Percentiles rank a stretch among this genome's conserved stretches.
These are phyloP conservation scores for Pyricularia sp. DNA, from an alignment of 2,329 filamentous ascomycete species.

Conservation along the genomic window DNA sequence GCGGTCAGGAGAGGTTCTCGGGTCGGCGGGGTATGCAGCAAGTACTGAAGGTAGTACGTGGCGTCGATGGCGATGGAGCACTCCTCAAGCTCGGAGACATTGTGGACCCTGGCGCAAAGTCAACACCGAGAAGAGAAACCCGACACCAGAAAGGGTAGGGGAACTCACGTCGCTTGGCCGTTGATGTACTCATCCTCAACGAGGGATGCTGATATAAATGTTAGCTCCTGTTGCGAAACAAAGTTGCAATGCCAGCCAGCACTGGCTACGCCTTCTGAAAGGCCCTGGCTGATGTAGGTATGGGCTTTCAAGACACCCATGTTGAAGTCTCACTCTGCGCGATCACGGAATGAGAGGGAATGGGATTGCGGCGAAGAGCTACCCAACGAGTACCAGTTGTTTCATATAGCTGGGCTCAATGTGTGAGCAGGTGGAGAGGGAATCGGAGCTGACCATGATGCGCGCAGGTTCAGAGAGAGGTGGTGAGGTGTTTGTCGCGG, in stretches of 20 bases:
- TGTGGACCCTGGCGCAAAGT: slow-evolving; percentile 35
- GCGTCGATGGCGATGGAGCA: slow-evolving; percentile 79
- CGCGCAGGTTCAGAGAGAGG: background rate
- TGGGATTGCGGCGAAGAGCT: background rate
- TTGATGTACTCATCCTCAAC: slow-evolving; percentile 13
- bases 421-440: background rate
- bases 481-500: background rate
- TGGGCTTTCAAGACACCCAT: background rate
- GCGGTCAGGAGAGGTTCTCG: slow-evolving; percentile 86
- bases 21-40: slow-evolving; percentile 60
- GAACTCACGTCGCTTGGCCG: slow-evolving; percentile 20
- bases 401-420: background rate
- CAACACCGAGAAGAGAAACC: background rate
- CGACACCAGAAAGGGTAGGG: background rate
- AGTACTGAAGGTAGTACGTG: slow-evolving; percentile 73
- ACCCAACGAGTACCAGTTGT: background rate
- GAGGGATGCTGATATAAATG: slow-evolving; percentile 2
- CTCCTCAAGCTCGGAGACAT: slow-evolving; percentile 63
- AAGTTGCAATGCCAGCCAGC: background rate
- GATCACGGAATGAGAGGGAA: background rate
- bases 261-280: background rate
- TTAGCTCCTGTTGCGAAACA: background rate
- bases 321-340: background rate
- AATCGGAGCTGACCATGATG: background rate
- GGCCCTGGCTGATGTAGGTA: background rate